Conservation (phyloP, 257 asterid species). For the Paulownia fortunei region DNA sequence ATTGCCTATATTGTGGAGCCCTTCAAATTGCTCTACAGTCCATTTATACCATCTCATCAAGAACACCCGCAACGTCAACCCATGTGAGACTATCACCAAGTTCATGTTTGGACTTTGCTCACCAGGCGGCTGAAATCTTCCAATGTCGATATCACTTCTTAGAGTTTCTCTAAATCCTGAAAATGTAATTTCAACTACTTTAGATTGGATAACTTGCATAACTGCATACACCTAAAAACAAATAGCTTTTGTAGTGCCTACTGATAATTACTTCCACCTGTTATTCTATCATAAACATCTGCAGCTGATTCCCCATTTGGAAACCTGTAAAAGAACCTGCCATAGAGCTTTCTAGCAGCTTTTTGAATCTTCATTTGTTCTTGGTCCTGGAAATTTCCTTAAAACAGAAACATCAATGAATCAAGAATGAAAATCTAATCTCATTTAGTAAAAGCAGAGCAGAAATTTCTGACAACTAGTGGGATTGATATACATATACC, state of each 20-base stretch:
- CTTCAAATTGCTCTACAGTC: conserved; percentile 81
- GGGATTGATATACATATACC: conserved; percentile 41
- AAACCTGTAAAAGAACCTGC: conserved; percentile 76
- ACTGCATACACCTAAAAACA: not conserved
- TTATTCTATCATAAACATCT: conserved; percentile 82
- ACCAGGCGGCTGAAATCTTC: conserved; percentile 86
- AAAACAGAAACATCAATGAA: not conserved
- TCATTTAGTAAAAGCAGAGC: not conserved
- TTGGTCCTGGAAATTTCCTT: conserved; percentile 79
- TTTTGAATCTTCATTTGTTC: conserved; percentile 75
- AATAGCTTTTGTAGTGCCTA: too few relatives aligned
- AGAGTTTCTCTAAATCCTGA: conserved; percentile 83
- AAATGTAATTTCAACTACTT: not conserved
- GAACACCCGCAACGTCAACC: conserved; percentile 35
- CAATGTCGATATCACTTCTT: conserved; percentile 76
- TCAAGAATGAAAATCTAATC: not conserved
- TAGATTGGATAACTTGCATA: not conserved
- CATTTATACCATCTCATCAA: conserved; percentile 77
- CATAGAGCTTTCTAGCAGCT: conserved; percentile 63
- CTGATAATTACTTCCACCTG: conserved; percentile 46
- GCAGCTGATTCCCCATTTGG: conserved; percentile 92
- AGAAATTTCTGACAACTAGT: too few relatives aligned
- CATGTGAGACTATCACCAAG: conserved; percentile 64
- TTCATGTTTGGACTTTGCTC: conserved; percentile 76
- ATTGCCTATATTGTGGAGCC: conserved; percentile 67